A percentile compares a stretch with the other conserved stretches of the same genome.
These are phyloP conservation scores for Ambrosiella beaveri DNA, from an alignment of 2,329 filamentous ascomycete genomes.

Conservation along the genomic window DNA sequence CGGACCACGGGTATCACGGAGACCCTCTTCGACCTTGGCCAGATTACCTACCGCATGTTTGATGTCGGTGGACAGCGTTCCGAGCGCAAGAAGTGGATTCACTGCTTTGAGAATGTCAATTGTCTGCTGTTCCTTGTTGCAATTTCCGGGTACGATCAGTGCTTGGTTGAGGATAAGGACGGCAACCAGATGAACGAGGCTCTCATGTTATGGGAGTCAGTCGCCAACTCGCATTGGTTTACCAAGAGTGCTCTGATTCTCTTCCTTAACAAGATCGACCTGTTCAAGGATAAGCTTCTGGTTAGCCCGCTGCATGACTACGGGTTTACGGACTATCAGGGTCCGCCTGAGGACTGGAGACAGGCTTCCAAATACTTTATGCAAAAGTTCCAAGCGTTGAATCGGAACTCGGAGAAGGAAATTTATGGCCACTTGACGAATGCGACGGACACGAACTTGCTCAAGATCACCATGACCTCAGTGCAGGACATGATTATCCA, in stretches of 20 bases:
- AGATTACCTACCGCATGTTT: conserved; percentile 92
- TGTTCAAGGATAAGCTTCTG: conserved; percentile 61
- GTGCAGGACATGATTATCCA: conserved; percentile 82
- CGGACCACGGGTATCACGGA: conserved; percentile 93
- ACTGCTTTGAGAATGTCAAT: conserved; percentile 89
- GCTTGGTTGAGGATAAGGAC: conserved; percentile 88
- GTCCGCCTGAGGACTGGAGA: conserved; percentile 53
- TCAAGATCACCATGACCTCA: conserved; percentile 74
- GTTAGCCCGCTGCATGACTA: conserved; percentile 55
- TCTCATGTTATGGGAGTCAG: conserved; percentile 71
- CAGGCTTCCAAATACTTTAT: conserved; percentile 66
- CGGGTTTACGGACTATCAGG: conserved; percentile 63
- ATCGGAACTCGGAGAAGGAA: conserved; percentile 48
- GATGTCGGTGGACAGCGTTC: conserved; percentile 85
- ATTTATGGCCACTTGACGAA: conserved; percentile 48
- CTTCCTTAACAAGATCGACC: conserved; percentile 76
- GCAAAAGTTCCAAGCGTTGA: conserved; percentile 62
- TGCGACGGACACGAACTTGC: conserved; percentile 50
- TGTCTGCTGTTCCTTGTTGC: conserved; percentile 85
- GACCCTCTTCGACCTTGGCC: conserved; percentile 79
- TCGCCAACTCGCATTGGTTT: conserved; percentile 78
- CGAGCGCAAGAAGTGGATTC: conserved; percentile 94
- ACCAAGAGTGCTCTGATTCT: conserved; percentile 65
- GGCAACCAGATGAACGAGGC: conserved; percentile 89
- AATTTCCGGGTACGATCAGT: conserved; percentile 93